phyloP scores from a whole-genome alignment of 495 filamentous ascomycete species.

The Penicillium fimorum region DNA sequence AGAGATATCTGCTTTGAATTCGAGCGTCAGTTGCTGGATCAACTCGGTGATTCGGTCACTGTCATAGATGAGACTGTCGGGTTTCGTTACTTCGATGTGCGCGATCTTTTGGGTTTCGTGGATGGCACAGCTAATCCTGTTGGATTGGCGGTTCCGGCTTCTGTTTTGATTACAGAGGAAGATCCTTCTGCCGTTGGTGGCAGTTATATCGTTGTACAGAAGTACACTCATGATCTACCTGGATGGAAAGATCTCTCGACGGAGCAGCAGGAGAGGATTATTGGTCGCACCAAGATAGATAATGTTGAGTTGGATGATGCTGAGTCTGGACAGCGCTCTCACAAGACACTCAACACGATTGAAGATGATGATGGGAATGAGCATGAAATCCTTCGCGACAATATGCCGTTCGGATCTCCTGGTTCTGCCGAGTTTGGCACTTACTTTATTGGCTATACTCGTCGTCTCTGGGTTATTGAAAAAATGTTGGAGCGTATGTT shows the following conservation, averaged over 20 bases:
- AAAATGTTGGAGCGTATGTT: slow-evolving; percentile 60
- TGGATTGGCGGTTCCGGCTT: slow-evolving; percentile 42
- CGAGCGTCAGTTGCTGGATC: slow-evolving; percentile 52
- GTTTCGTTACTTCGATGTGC: slow-evolving; percentile 59
- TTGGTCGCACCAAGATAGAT: slow-evolving; percentile 56
- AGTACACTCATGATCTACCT: slow-evolving; percentile 55
- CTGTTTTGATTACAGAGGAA: slow-evolving; percentile 47
- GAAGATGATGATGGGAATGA: slow-evolving; percentile 52
- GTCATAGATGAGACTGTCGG: slow-evolving; percentile 54
- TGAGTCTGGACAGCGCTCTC: slow-evolving; percentile 45
- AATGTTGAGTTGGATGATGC: slow-evolving; percentile 57
- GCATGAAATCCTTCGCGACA: slow-evolving; percentile 55
- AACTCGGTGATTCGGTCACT: slow-evolving; percentile 43
- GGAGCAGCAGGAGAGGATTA: slow-evolving; percentile 55
- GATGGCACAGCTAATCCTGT: slow-evolving; percentile 60
- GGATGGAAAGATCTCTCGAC: slow-evolving; percentile 45
- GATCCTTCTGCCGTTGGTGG: slow-evolving; percentile 41
- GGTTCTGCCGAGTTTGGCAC: slow-evolving; percentile 54
- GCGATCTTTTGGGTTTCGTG: slow-evolving; percentile 59
- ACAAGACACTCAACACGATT: slow-evolving; percentile 55
- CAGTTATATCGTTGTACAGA: slow-evolving; percentile 59
- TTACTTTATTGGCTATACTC: slow-evolving; percentile 59
- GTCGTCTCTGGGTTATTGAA: slow-evolving; percentile 56
- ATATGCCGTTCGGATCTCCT: slow-evolving; percentile 60
- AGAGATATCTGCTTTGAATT: slow-evolving; percentile 59